Evolutionary conservation across 2,329 filamentous ascomycete genomes (phyloP).

Genomic region (Daldinia sp.): DNA sequence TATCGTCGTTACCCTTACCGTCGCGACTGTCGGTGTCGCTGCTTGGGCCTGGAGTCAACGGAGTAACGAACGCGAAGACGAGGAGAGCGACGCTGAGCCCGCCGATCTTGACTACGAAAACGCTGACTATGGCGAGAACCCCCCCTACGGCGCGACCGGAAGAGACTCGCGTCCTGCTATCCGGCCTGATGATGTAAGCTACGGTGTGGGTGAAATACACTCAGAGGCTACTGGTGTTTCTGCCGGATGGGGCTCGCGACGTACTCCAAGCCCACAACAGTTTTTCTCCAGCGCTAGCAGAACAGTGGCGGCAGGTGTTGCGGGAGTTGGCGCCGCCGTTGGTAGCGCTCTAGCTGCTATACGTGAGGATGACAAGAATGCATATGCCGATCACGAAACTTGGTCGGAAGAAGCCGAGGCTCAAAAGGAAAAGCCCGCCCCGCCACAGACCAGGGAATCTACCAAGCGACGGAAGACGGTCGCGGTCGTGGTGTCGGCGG

Average conservation of each 20-base stretch:
- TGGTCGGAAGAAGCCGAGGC: constrained; percentile 92
- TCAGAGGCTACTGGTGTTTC: constrained; percentile 53
- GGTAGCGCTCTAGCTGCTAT: constrained; percentile 87
- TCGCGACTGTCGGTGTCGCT: constrained; percentile 86
- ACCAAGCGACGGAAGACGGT: constrained; percentile 77
- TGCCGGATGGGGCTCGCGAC: constrained; percentile 76
- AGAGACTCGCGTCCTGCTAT: constrained; percentile 55
- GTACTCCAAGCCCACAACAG: constrained; percentile 89
- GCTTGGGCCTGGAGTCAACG: constrained; percentile 97
- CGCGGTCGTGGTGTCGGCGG: constrained; percentile 89
- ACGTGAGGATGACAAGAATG: constrained; percentile 83
- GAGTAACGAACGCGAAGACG: constrained; percentile 77
- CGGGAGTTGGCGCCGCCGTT: constrained; percentile 84
- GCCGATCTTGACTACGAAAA: constrained; percentile 63
- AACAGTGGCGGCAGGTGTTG: constrained; percentile 82
- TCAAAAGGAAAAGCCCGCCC: constrained; percentile 62
- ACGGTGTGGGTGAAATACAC: constrained; percentile 56
- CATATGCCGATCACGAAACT: constrained; percentile 86
- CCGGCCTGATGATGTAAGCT: constrained; percentile 57
- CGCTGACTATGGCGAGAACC: constrained; percentile 63
- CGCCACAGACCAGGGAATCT: constrained; percentile 50
- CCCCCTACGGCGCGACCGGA: constrained; percentile 60
- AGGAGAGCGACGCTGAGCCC: constrained; percentile 67
- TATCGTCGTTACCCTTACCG: constrained; percentile 84
- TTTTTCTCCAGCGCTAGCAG: constrained; percentile 86